Evolutionary conservation across 495 filamentous ascomycete genomes (phyloP), one percentile per base, ranked within the genome.

Genomic region (Neurospora tetrasperma): DNA sequence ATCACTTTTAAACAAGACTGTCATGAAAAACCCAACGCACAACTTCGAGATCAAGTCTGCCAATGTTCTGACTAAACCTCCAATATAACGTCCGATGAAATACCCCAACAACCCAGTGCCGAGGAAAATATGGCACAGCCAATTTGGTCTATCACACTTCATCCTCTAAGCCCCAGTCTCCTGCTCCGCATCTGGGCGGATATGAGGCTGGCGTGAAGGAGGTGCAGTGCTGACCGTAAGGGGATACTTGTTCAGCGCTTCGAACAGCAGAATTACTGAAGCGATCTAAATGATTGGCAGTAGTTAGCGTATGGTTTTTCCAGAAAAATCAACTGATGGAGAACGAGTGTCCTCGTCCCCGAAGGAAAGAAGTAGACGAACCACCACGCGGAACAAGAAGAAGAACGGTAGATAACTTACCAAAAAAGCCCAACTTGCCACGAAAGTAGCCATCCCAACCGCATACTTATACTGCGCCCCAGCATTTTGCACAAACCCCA

Each of bases 381-480:
- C 27, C 27, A 38, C 35, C 35, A 38, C 35, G 2, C 35, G 35
- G 35, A 38, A 38, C 35, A 38, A 38, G 35, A 38, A 38, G 35
- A 3, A 38, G 35, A 38, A 38, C 27, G 27, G 2, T 31, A 38
- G 35, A 6, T 39, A 44, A 42, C 79, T 48, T 62, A 81, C 81
- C 78, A 92, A 82, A 74, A 92, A 93, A 38, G 89, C 89, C 88
- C 89, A 91, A 5, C 85, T 87, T 0, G 90, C 91, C 85, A 90
- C 89, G 74, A 92, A 92, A 0, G 90, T 92, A 42, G 87, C 84
- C 70, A 90, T 77, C 10, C 79, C 82, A 9, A 86, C 79, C 73
- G 91, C 86, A 74, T 90, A 91, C 66, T 85, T 82, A 16, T 86
- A 82, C 62, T 86, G 84, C n/a, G 83, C 83, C 10, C 81, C 78